Conservation (phyloP, 2,329 filamentous ascomycete species). For the Clonostachys chloroleuca region DNA sequence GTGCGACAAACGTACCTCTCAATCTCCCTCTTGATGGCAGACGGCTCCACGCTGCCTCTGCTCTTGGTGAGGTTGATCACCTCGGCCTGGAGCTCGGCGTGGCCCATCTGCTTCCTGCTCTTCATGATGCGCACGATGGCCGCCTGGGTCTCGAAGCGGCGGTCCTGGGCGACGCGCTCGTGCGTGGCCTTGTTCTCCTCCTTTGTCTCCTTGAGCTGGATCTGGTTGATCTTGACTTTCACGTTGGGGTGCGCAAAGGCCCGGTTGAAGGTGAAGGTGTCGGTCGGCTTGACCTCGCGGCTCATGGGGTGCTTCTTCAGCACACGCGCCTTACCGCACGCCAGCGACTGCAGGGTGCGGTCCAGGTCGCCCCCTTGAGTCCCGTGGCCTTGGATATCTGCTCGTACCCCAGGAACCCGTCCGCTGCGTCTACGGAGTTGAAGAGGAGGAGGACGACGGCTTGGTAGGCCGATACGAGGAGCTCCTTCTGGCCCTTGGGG, state of each 20-base stretch:
- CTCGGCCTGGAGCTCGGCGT: constrained; percentile 84
- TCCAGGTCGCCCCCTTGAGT: constrained; percentile 75
- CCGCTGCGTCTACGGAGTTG: constrained; percentile 59
- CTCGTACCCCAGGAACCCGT: constrained; percentile 66
- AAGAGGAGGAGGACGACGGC: constrained; percentile 88
- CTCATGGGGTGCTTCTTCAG: constrained; percentile 82
- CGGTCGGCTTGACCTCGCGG: constrained; percentile 70
- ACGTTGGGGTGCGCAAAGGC: constrained; percentile 76
- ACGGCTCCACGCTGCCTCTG: constrained; percentile 78
- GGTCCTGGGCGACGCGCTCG: constrained; percentile 80
- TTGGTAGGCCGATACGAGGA: constrained; percentile 89
- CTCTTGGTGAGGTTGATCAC: constrained; percentile 88
- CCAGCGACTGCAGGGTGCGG: constrained; percentile 90
- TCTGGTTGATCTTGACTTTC: constrained; percentile 97
- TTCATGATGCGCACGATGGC: constrained; percentile 98
- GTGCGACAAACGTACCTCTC: constrained; percentile 64
- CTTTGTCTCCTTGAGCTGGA: constrained; percentile 93
- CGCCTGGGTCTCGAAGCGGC: constrained; percentile 94
- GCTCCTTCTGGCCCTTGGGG: constrained; percentile 75
- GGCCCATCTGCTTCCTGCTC: constrained; percentile 79
- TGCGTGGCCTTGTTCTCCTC: constrained; percentile 94
- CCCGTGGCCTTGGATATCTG: constrained; percentile 73
- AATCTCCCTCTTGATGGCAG: constrained; percentile 94
- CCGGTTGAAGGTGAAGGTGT: constrained; percentile 81
- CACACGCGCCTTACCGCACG: constrained; percentile 83